Conservation (phyloP, 2,329 filamentous ascomycete genomes). For the Cytospora piceicola region DNA sequence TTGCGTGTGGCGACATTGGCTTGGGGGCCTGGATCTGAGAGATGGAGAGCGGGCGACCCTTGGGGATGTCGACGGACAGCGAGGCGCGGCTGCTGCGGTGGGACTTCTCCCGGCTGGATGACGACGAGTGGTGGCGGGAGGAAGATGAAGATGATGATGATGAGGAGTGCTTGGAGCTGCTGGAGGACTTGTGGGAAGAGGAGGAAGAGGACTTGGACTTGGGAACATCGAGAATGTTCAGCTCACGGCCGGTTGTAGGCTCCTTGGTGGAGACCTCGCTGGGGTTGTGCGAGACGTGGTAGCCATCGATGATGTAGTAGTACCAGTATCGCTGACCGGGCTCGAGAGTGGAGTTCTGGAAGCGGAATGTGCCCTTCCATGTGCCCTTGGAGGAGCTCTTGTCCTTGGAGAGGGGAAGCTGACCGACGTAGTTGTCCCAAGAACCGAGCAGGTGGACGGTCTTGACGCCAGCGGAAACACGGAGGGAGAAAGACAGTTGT, state of each 20-base stretch:
- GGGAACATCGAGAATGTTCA: conserved; percentile 96
- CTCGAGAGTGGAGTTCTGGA: conserved; percentile 84
- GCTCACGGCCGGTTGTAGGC: conserved; percentile 93
- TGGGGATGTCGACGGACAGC: conserved; percentile 72
- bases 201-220: conserved; percentile 53
- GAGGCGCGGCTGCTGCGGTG: conserved; percentile 50
- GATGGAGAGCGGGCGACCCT: conserved; percentile 84
- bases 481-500: conserved; percentile 94
- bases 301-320: conserved; percentile 99
- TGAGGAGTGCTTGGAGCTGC: conserved; percentile 52
- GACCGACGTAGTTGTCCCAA: conserved; percentile 95
- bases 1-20: conserved; percentile 85
- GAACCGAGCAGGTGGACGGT: conserved; percentile 96
- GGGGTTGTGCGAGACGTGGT: conserved; percentile 96
- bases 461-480: conserved; percentile 95
- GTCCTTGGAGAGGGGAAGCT: conserved; percentile 93
- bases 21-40: conserved; percentile 91
- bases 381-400: conserved; percentile 81
- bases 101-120: conserved; percentile 41
- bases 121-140: conserved; percentile 44
- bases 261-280: conserved; percentile 87
- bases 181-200: conserved; percentile 46
- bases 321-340: conserved; percentile 97
- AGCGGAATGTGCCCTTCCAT: conserved; percentile 96
- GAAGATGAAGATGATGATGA: conserved; percentile 40